Evolutionary conservation across 176 grass and related monocot species (phyloP).

Genomic region (Cenchrus americanus): DNA sequence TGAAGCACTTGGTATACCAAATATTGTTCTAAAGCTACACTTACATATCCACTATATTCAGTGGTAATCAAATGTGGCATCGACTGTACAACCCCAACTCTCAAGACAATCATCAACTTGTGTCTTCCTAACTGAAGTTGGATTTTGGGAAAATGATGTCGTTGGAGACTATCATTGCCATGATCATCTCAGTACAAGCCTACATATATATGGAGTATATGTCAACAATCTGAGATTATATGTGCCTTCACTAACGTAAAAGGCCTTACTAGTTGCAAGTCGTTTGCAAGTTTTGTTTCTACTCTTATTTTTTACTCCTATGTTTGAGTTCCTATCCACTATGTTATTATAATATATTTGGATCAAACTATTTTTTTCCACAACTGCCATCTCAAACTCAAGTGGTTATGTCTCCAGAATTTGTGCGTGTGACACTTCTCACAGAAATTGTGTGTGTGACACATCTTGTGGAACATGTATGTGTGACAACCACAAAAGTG

Average conservation of each 20-base stretch:
- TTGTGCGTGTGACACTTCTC: too few species aligned
- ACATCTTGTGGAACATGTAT: too few species aligned
- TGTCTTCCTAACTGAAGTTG: slow-evolving; percentile 58
- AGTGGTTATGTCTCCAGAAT: too few species aligned
- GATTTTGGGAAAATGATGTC: slow-evolving; percentile 86
- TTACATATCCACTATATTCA: slow-evolving; percentile 91
- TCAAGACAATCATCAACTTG: slow-evolving; percentile 45
- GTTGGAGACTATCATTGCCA: slow-evolving; percentile 71
- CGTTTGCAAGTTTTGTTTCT: too few species aligned
- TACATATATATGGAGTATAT: slow-evolving; percentile 24
- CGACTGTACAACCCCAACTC: slow-evolving; percentile 48
- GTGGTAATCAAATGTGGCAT: slow-evolving; percentile 88
- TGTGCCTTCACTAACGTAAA: background rate
- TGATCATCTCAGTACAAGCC: slow-evolving; percentile 99
- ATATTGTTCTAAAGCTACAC: slow-evolving; percentile 21
- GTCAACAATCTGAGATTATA: background rate
- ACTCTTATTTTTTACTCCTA: too few species aligned
- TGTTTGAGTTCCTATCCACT: too few species aligned
- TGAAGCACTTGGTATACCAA: slow-evolving; percentile 16
- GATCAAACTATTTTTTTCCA: too few species aligned
- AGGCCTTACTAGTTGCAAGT: too few species aligned
- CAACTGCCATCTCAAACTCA: too few species aligned
- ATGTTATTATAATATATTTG: too few species aligned
- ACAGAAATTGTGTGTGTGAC: too few species aligned
- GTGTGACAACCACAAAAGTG: too few species aligned